phyloP scores from a whole-genome alignment of 371 early-diverging fungal genomes.

The Mucor lusitanicus region DNA sequence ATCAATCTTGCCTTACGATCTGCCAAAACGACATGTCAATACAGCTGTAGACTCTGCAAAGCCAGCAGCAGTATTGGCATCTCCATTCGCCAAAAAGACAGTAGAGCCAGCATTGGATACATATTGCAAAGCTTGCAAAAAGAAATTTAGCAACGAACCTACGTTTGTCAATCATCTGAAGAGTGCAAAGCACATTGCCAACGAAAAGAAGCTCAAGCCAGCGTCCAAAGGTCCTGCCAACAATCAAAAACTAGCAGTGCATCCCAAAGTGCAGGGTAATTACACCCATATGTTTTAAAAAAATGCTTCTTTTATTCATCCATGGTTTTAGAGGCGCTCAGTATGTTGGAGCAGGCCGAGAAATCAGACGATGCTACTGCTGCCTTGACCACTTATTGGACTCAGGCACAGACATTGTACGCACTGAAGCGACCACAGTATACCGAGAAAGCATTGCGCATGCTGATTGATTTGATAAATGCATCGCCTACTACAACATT shows the following conservation, averaged over 20 bases:
- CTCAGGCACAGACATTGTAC: slow-evolving; percentile 30
- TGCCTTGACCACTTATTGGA: slow-evolving; percentile 22
- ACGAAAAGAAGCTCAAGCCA: slow-evolving; percentile 27
- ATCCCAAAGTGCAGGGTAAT: slow-evolving; percentile 24
- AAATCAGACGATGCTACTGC: slow-evolving; percentile 14
- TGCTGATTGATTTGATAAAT: slow-evolving; percentile 6
- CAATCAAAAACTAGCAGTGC: neutral
- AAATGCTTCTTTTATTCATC: neutral
- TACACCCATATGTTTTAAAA: neutral
- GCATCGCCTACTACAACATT: neutral
- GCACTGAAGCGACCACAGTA: slow-evolving; percentile 24
- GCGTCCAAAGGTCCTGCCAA: neutral
- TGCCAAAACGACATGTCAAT: slow-evolving; percentile 5
- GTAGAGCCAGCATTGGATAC: slow-evolving; percentile 14
- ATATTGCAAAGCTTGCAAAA: slow-evolving; percentile 48
- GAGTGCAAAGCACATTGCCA: slow-evolving; percentile 49
- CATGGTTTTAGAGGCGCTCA: slow-evolving; percentile 11
- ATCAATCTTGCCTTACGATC: slow-evolving; percentile 10
- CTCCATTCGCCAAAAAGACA: slow-evolving; percentile 5
- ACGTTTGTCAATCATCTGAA: slow-evolving; percentile 43
- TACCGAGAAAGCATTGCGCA: slow-evolving; percentile 20
- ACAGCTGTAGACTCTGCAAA: neutral
- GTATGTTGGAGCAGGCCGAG: slow-evolving; percentile 6
- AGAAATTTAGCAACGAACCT: slow-evolving; percentile 43
- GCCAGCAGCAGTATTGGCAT: neutral